A percentile compares a stretch with the other conserved stretches of the same genome.
Evolutionary conservation across 75 land plant species (phyloP).

Genomic region (Picea glauca): DNA sequence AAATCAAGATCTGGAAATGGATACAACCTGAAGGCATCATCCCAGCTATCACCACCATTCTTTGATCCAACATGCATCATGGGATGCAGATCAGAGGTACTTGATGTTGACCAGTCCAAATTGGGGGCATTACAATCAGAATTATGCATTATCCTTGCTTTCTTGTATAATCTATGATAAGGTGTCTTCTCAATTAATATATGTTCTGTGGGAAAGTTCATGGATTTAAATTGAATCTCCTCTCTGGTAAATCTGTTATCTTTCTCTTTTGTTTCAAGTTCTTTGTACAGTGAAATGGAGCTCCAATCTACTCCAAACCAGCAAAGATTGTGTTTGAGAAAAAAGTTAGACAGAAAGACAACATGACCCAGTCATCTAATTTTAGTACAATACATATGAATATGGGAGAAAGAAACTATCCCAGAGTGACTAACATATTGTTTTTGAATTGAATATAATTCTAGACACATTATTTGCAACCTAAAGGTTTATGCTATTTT

Average conservation of each 20-base stretch:
- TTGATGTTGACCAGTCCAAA: constrained; percentile 11
- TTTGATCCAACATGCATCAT: not conserved
- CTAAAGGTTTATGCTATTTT: not conserved
- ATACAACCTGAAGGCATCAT: not conserved
- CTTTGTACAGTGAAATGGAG: not conserved
- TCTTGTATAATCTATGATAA: not conserved
- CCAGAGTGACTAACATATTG: not conserved
- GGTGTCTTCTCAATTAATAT: not conserved
- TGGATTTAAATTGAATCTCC: not conserved
- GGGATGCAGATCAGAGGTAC: not conserved
- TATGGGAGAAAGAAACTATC: not conserved
- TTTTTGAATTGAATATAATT: not conserved
- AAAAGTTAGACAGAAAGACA: no score
- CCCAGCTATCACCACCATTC: not conserved
- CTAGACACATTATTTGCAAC: not conserved
- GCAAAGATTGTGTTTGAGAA: not conserved
- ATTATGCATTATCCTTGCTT: not conserved
- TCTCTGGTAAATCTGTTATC: not conserved
- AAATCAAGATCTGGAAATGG: not conserved
- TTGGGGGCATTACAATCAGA: not conserved
- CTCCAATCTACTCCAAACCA: not conserved
- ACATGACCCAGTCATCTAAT: not conserved
- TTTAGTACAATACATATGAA: not conserved
- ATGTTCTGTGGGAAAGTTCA: not conserved
- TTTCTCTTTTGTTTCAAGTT: constrained; percentile 1